phyloP scores from a whole-genome alignment of 495 filamentous ascomycete species.

The Penicillium parvum region DNA sequence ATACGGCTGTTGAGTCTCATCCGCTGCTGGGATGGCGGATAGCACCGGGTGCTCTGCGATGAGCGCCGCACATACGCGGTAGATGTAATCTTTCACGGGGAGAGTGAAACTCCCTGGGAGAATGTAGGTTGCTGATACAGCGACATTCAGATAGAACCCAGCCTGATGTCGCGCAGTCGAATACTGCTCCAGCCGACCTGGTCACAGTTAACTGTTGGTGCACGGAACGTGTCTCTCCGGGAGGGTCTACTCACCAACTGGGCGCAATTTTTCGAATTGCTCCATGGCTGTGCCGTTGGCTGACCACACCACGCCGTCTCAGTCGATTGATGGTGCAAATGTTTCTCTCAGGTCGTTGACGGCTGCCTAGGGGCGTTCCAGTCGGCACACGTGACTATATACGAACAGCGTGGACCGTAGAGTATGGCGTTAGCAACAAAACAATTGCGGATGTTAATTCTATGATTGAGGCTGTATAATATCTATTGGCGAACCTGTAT shows the following conservation, averaged over 20 bases:
- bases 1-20: constrained; percentile 36
- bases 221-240: constrained; percentile 1
- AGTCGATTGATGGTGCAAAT: no score
- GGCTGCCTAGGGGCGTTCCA: neutral
- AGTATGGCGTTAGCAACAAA: no score
- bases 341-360: no score
- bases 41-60: constrained; percentile 41
- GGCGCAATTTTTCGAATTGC: constrained; percentile 25
- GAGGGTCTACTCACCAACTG: constrained; percentile 23
- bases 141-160: constrained; percentile 44
- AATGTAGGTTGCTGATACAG: constrained; percentile 34
- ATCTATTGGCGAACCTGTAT: no score
- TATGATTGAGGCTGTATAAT: no score
- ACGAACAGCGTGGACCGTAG: no score
- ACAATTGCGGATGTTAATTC: no score
- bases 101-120: constrained; percentile 25
- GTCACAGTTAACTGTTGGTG: neutral
- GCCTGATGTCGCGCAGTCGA: constrained; percentile 40
- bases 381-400: no score
- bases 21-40: constrained; percentile 38
- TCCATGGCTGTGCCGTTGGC: constrained; percentile 8
- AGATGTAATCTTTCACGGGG: constrained; percentile 32
- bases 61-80: constrained; percentile 31
- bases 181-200: constrained; percentile 41
- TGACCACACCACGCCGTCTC: neutral